Percentiles rank a stretch among this genome's conserved stretches.
These are phyloP conservation scores for Chytriomyces sp. DNA, from an alignment of 192 early-diverging fungal genomes.

Conservation along the genomic window DNA sequence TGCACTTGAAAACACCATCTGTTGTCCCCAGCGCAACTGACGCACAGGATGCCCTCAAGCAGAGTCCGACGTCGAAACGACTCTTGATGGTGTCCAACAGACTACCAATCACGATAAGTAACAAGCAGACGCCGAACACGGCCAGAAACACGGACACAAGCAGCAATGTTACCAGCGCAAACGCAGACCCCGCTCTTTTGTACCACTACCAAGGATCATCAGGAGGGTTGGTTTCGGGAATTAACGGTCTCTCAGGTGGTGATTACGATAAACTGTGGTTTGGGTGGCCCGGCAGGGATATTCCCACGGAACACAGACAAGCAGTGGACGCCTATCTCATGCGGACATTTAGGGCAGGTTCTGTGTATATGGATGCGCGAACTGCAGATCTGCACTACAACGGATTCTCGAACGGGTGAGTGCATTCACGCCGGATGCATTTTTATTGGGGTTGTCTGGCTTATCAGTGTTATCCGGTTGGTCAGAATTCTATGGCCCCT, in stretches of 20 bases:
- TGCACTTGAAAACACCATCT: neutral
- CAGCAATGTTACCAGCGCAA: too few relatives aligned
- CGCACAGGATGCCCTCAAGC: too few relatives aligned
- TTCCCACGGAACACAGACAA: conserved; percentile 65
- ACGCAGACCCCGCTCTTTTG: neutral
- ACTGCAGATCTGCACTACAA: conserved; percentile 99
- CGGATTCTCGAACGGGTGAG: conserved; percentile 90
- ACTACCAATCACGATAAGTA: conserved; percentile 85
- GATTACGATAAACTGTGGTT: conserved; percentile 74
- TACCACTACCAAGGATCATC: conserved; percentile 48
- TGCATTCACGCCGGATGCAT: neutral
- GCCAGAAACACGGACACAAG: conserved; percentile 52
- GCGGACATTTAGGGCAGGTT: conserved; percentile 81
- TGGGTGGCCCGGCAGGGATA: conserved; percentile 55
- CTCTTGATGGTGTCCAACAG: conserved; percentile 92
- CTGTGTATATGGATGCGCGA: conserved; percentile 93
- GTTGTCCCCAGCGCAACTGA: too few relatives aligned
- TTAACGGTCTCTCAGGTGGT: conserved; percentile 87
- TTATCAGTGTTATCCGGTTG: neutral
- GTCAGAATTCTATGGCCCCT: conserved; percentile 95
- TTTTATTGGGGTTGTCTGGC: neutral
- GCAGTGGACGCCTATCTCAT: conserved; percentile 72
- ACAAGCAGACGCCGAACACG: conserved; percentile 39
- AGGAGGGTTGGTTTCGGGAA: conserved; percentile 95
- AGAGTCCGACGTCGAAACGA: conserved; percentile 4